These are phyloP conservation scores for Magnaporthales sp. DNA, from an alignment of 2,329 filamentous ascomycete species.

Conservation along the genomic window DNA sequence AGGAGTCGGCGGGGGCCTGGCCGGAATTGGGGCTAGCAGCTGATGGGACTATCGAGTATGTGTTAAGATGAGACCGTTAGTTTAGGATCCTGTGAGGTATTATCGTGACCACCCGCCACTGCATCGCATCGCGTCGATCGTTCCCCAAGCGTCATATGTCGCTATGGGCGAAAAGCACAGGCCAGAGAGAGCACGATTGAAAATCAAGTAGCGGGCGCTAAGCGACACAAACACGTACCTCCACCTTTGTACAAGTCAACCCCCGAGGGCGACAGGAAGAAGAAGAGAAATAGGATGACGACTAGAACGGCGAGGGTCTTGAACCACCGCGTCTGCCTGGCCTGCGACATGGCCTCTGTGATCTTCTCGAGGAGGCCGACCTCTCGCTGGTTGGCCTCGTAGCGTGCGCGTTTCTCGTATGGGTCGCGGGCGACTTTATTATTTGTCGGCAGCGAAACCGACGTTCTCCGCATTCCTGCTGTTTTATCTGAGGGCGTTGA, in stretches of 20 bases:
- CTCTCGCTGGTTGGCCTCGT: conserved; percentile 38
- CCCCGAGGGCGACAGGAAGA: conserved; percentile 52
- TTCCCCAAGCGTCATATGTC: not conserved
- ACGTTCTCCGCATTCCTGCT: conserved; percentile 52
- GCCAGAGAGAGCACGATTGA: not conserved
- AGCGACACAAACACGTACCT: conserved; percentile 22
- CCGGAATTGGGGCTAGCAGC: conserved; percentile 24
- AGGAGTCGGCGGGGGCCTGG: conserved; percentile 49
- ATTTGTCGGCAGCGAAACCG: conserved; percentile 54
- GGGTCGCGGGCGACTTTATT: conserved; percentile 47
- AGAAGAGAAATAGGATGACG: conserved; percentile 51
- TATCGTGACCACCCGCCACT: not conserved
- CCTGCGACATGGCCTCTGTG: conserved; percentile 52
- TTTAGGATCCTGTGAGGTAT: not conserved
- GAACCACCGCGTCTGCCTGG: conserved; percentile 56
- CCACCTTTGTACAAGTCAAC: conserved; percentile 40
- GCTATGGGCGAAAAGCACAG: not conserved
- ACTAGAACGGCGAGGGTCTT: conserved; percentile 56
- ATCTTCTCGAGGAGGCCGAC: conserved; percentile 42
- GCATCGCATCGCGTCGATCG: not conserved
- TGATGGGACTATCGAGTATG: not conserved
- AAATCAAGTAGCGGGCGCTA: not conserved
- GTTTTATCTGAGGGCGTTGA: conserved; percentile 1
- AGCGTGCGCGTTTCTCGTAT: conserved; percentile 57
- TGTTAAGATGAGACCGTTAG: not conserved